Evolutionary conservation across 2,329 filamentous ascomycete species (phyloP).

Genomic region (Ophiostoma sp.): DNA sequence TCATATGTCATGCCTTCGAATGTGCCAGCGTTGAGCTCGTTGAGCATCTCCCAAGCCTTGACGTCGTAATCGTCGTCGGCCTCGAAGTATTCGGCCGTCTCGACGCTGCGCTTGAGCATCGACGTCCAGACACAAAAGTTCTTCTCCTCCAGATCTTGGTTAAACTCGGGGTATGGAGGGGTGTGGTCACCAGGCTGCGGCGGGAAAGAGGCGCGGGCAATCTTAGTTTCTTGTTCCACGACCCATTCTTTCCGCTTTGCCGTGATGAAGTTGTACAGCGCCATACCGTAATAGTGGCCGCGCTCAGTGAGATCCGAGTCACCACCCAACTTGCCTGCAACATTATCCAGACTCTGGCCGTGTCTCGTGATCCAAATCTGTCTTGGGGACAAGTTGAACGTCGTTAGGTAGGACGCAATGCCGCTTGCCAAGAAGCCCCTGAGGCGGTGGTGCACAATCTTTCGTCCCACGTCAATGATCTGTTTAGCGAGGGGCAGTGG

Average conservation of each 20-base stretch:
- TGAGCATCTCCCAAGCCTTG: constrained; percentile 97
- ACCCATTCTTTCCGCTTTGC: constrained; percentile 80
- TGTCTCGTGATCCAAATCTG: constrained; percentile 99
- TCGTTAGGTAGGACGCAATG: constrained; percentile 91
- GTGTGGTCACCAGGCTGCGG: constrained; percentile 88
- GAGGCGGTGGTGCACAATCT: constrained; percentile 86
- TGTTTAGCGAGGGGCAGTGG: constrained; percentile 37
- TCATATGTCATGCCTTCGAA: constrained; percentile 96
- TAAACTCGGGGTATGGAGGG: constrained; percentile 87
- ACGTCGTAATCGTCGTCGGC: constrained; percentile 90
- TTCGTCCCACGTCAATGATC: constrained; percentile 96
- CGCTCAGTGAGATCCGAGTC: constrained; percentile 81
- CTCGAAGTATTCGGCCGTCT: constrained; percentile 87
- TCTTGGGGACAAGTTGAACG: constrained; percentile 91
- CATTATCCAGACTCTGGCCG: constrained; percentile 87
- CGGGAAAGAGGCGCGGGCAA: constrained; percentile 78
- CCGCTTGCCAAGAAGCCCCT: constrained; percentile 89
- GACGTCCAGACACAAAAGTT: constrained; percentile 98
- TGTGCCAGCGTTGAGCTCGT: constrained; percentile 88
- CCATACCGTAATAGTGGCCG: constrained; percentile 74
- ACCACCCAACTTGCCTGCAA: constrained; percentile 84
- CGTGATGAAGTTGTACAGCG: constrained; percentile 81
- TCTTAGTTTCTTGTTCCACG: constrained; percentile 75
- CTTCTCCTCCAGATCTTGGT: constrained; percentile 70
- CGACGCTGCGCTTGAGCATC: constrained; percentile 87